Evolutionary conservation across 2,329 filamentous ascomycete species (phyloP), one percentile per base, ranked within the genome.

Genomic region (Clonostachys rhizophaga): DNA sequence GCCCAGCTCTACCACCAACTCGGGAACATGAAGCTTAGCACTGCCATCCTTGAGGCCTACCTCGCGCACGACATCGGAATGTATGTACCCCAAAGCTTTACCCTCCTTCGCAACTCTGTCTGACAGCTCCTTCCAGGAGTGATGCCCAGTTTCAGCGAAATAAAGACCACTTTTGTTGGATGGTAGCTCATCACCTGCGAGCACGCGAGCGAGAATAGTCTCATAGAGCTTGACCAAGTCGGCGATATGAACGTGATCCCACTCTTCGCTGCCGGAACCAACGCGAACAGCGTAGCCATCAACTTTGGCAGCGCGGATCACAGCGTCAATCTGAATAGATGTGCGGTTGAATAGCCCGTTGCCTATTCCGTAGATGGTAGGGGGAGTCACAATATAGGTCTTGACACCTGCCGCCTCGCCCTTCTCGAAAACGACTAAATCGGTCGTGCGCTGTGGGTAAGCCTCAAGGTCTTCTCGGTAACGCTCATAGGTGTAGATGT

Each of bases 291-390:
- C 43, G 5, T 47, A 48, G 0, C 54, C 55, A 6, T 50, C 47
- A 16, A 56, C 53, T 4, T 66, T 40, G 1, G 65, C 61, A 2
- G 57, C 49, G n/a, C 58, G 54, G 5, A 66, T 62, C 11, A 68
- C 50, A 11, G 49, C 53, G 17, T 53, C 67, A 17, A 74, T 60
- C 50, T 74, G 67, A 16, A 69, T 61, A 10, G 66, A 66, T 1
- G 53, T 50, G 8, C 51, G 58, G 37, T 74, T 69, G 54, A 72
- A 75, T 0, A 63, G 52, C 1, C 72, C 73, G 1, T 58, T 62
- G 9, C 72, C 71, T 2, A 53, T 49, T 16, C 75, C 75, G 53
- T 70, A 79, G 43, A 79, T 72, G 4, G 66, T 64, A 1, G 71
- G 71, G 1, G 65, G 60, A 64, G 72, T 73, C 41, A 79, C 59